Evolutionary conservation across 495 filamentous ascomycete species (phyloP).

Genomic region (Talaromyces stipitatus): DNA sequence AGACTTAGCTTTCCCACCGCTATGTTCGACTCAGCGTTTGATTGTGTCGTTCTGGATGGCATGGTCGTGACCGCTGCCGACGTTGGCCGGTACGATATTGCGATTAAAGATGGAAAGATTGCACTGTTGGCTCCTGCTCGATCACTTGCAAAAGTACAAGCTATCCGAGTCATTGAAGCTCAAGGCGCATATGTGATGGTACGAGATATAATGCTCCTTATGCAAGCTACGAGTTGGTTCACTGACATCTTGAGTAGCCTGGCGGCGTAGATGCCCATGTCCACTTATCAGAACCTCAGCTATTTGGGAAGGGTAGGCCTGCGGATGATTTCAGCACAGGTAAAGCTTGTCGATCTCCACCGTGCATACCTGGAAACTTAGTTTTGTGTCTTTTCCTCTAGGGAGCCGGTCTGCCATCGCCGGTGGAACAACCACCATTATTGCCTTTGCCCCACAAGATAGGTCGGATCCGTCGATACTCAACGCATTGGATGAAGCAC

Average conservation of each 20-base stretch:
- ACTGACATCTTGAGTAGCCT: slow-evolving; percentile 9
- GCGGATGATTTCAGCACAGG: slow-evolving; percentile 37
- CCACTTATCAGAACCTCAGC: slow-evolving; percentile 33
- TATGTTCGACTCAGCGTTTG: slow-evolving; percentile 7
- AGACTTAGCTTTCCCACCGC: not conserved
- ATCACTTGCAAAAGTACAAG: slow-evolving; percentile 14
- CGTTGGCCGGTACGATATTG: slow-evolving; percentile 39
- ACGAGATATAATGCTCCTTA: not conserved
- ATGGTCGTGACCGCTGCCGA: slow-evolving; percentile 41
- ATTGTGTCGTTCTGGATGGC: slow-evolving; percentile 39
- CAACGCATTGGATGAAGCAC: slow-evolving; percentile 38
- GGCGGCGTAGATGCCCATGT: slow-evolving; percentile 40
- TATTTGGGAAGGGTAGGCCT: slow-evolving; percentile 43
- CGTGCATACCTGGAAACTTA: no score
- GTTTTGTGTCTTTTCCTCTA: not conserved
- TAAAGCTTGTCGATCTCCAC: not conserved
- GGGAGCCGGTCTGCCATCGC: slow-evolving; percentile 47
- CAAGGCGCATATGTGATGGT: slow-evolving; percentile 23
- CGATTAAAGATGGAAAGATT: slow-evolving; percentile 45
- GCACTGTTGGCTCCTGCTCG: slow-evolving; percentile 32
- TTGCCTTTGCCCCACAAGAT: slow-evolving; percentile 50
- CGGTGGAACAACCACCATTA: slow-evolving; percentile 53
- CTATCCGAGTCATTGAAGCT: slow-evolving; percentile 15
- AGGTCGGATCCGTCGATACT: slow-evolving; percentile 42
- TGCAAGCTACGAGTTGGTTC: not conserved